Base-by-base conservation (phyloP, 139 green algal genomes). In the Picochlorum sp. region DNA sequence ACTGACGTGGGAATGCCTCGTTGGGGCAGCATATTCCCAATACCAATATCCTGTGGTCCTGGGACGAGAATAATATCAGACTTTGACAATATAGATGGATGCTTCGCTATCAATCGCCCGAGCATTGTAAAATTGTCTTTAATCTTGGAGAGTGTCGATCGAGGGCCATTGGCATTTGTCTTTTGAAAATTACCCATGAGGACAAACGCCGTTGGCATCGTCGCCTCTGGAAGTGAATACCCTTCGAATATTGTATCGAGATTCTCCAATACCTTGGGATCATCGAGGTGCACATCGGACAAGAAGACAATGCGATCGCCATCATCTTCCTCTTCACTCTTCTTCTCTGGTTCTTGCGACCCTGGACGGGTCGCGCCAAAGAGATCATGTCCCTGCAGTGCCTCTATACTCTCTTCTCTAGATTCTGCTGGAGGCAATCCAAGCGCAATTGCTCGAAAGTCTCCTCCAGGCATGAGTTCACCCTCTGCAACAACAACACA, bases 171-270 rank as follows among this genome's bases (percentile, higher is more conserved):
- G 28, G 64, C 68, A 52, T 71, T 62, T 18, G 63, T 44, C 13
- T 81, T 89, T 45, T 83, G 83, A 74, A 96, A 96, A 74, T 90
- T 86, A 34, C 90, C 90, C 74, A 94, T 89, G 15, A 97, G 70
- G 20, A 95, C 78, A 63, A 96, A 88, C 49, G 90, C 64, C 0
- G 69, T 62, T 1, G 90, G 90, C 47, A 41, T 41, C 30, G 87
- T 57, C 11, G 63, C 50, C 9, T 79, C 77, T 57, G 85, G 50
- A 23, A 74, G 69, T 41, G 88, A 73, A 62, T 86, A 95, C 2
- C 81, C 86, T 84, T 74, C 26, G 23, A 94, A 69, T 13, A 94
- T 8, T 34, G 56, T 77, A 49, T 83, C 54, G 45, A 94, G 75
- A 2, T 30, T 26, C 18, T 87, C 79, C 21, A 90, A 51, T 1